Conservation (phyloP, 331 rosid genomes). For the Rhamnella rubrinervis region DNA sequence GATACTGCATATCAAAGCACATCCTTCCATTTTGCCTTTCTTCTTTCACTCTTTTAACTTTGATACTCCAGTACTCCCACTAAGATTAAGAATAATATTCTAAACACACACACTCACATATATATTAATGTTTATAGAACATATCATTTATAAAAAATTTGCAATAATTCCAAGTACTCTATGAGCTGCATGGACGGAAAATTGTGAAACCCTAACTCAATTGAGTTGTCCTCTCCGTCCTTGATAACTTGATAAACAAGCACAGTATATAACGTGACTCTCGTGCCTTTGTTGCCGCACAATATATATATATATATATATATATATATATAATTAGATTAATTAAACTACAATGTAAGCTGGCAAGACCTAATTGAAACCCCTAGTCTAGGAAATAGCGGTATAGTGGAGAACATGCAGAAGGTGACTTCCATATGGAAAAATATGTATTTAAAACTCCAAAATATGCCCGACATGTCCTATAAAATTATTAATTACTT, state of each 20-base stretch:
- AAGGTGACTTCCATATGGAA: background rate
- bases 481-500: conserved; percentile 20
- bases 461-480: conserved; percentile 35
- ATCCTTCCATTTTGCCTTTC: too few species aligned
- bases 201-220: background rate
- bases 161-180: too few species aligned
- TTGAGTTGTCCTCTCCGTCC: background rate
- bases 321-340: too few species aligned
- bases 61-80: too few species aligned
- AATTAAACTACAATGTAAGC: background rate
- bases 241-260: conserved; percentile 9
- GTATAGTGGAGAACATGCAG: conserved; percentile 25
- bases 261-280: background rate
- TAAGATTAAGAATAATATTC: too few species aligned
- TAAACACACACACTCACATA: too few species aligned
- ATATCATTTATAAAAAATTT: too few species aligned
- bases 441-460: conserved; percentile 21
- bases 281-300: too few species aligned
- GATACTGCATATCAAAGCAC: too few species aligned
- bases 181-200: background rate
- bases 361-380: conserved; percentile 11
- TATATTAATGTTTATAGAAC: too few species aligned
- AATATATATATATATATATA: too few species aligned
- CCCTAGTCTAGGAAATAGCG: background rate
- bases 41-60: too few species aligned